These are phyloP conservation scores for Davidsoniella australis DNA, from an alignment of 2,329 filamentous ascomycete species.

Conservation along the genomic window DNA sequence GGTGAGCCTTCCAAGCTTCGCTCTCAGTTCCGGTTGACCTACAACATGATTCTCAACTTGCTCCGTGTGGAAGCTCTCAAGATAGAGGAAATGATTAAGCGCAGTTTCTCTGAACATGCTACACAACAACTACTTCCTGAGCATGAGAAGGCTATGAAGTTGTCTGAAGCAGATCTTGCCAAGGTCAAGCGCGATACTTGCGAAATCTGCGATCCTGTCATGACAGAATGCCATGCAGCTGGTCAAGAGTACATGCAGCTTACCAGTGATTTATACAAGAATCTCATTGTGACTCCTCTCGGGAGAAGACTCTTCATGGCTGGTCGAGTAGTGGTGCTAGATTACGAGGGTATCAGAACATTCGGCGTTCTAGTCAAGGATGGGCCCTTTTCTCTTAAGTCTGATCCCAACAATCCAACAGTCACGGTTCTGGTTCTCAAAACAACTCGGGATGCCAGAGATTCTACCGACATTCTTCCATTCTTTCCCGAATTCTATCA, in stretches of 20 bases:
- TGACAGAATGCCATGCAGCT: constrained; percentile 67
- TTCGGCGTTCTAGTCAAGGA: constrained; percentile 67
- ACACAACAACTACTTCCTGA: constrained; percentile 88
- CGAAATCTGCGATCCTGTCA: constrained; percentile 59
- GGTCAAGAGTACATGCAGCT: constrained; percentile 63
- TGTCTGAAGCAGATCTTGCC: constrained; percentile 79
- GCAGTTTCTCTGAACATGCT: constrained; percentile 95
- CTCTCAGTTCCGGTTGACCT: constrained; percentile 91
- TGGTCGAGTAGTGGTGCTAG: constrained; percentile 68
- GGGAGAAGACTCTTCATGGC: constrained; percentile 63
- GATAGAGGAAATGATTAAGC: constrained; percentile 99
- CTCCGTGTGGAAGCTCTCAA: constrained; percentile 90
- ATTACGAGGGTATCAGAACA: constrained; percentile 66
- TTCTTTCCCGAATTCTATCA: constrained; percentile 57
- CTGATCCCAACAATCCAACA: constrained; percentile 39
- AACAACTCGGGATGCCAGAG: constrained; percentile 47
- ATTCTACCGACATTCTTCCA: constrained; percentile 72
- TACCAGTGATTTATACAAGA: constrained; percentile 65
- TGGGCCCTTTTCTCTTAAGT: constrained; percentile 43
- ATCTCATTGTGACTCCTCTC: constrained; percentile 61
- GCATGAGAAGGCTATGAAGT: constrained; percentile 83
- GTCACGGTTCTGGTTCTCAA: constrained; percentile 68
- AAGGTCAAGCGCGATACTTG: constrained; percentile 81
- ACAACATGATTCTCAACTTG: constrained; percentile 98
- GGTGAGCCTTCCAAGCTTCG: constrained; percentile 88